phyloP scores from a whole-genome alignment of 2,329 filamentous ascomycete genomes.

The Truncatella angustata region DNA sequence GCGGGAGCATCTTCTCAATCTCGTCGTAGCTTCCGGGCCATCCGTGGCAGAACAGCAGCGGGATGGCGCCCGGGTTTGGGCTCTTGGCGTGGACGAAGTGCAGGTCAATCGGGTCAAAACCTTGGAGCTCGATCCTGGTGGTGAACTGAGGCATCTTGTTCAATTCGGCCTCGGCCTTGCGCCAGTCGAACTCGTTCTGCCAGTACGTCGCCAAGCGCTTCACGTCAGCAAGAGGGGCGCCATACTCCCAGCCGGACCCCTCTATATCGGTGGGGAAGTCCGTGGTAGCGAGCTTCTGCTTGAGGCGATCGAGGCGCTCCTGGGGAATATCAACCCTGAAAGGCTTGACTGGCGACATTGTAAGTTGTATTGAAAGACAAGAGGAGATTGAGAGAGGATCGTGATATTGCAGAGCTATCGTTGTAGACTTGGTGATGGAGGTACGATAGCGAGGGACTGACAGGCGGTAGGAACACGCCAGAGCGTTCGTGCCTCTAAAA shows the following conservation, averaged over 20 bases:
- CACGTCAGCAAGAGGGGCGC: conserved; percentile 58
- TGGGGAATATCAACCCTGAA: conserved; percentile 54
- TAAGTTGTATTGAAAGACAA: too few species aligned
- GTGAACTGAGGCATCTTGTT: conserved; percentile 62
- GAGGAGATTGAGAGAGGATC: too few species aligned
- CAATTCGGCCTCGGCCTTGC: conserved; percentile 53
- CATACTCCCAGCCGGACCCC: conserved; percentile 52
- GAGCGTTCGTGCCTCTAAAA: too few species aligned
- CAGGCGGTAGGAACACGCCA: too few species aligned
- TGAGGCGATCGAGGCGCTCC: conserved; percentile 48
- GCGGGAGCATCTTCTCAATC: conserved; percentile 51
- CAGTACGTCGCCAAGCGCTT: conserved; percentile 58
- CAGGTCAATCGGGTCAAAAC: conserved; percentile 56
- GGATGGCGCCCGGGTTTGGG: conserved; percentile 39
- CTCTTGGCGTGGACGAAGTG: conserved; percentile 60
- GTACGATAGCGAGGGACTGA: too few species aligned
- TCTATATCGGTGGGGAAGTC: conserved; percentile 58
- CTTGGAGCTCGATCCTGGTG: conserved; percentile 51
- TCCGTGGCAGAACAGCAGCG: conserved; percentile 26
- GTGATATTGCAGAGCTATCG: too few species aligned
- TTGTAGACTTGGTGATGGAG: too few species aligned
- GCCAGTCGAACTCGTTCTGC: conserved; percentile 60
- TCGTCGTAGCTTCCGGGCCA: conserved; percentile 62
- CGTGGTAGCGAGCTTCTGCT: conserved; percentile 51
- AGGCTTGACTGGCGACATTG: conserved; percentile 22